These are phyloP conservation scores for Saturnispora silvae DNA, from an alignment of 805 yeast species.

Conservation along the genomic window DNA sequence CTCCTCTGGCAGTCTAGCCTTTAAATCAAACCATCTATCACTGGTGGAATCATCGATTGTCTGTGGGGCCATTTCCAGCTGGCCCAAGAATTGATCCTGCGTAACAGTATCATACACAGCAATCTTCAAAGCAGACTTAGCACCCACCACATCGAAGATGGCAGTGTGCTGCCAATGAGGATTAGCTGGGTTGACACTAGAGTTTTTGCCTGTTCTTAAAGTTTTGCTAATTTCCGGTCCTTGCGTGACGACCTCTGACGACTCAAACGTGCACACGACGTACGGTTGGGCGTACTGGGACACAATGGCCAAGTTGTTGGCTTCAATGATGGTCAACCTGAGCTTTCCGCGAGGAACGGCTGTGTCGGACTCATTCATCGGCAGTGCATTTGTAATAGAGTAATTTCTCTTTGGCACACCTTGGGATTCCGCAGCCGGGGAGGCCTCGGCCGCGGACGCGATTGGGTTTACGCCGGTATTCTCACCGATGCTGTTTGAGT, in stretches of 20 bases:
- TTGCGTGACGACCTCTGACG: conserved; percentile 79
- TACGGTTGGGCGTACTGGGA: conserved; percentile 59
- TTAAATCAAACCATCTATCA: conserved; percentile 66
- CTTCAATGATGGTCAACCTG: conserved; percentile 72
- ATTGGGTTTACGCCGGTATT: too few relatives aligned
- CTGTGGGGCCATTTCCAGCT: conserved; percentile 61
- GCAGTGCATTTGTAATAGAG: conserved; percentile 12
- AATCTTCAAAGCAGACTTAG: conserved; percentile 73
- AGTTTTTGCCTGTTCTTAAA: conserved; percentile 16
- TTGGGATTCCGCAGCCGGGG: too few relatives aligned
- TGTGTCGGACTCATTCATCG: conserved; percentile 18
- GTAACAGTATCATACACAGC: conserved; percentile 82
- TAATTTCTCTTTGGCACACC: conserved; percentile 12
- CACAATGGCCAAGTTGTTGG: conserved; percentile 52
- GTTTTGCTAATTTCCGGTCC: conserved; percentile 40
- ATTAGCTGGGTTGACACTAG: conserved; percentile 33
- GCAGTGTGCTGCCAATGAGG: conserved; percentile 93
- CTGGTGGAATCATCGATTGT: conserved; percentile 33
- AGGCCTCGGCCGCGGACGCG: too few relatives aligned
- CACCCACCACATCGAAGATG: conserved; percentile 81
- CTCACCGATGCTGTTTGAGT: not conserved
- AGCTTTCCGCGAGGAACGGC: conserved; percentile 69
- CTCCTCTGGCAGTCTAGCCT: conserved; percentile 67
- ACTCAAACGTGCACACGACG: conserved; percentile 85
- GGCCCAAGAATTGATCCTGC: conserved; percentile 82